Base-by-base conservation (phyloP, 1,284 basidiomycete genomes). In the Coniferiporia sulphurascens region DNA sequence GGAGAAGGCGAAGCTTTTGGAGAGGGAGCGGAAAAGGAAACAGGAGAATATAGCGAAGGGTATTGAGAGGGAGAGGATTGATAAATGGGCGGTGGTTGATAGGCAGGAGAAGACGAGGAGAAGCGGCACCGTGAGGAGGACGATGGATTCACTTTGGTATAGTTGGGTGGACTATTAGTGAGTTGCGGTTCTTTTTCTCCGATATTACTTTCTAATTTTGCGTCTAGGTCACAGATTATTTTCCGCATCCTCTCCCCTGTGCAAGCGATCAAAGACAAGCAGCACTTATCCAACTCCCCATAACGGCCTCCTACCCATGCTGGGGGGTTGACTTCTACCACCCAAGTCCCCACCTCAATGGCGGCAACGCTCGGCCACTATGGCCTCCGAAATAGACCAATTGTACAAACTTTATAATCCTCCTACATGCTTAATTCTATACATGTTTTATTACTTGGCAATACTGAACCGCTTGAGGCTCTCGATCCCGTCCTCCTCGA, bases 401-500 rank as follows among this genome's bases (percentile, higher is more conserved):
- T 27, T 27, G 27, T 27, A 27, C 27, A 27, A 27, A 27, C 27
- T 27, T 27, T 41, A 41, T 41, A 41, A 12, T 41, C 3, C 15
- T 41, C 15, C 38, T 41, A 12, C 38, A 27, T 27, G 27, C 38
- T 41, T 41, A 41, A 41, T 41, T 41, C 38, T 27, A 27, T 27
- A 15, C 15, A 41, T 41, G 38, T 41, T 15, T 41, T 41, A n/a
- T 32, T 27, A 53, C 38, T 55, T 17, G 8, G 22, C 13, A 15
- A 52, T 19, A 15, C 48, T 36, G 34, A 85, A 77, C 65, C 76
- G 75, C 69, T 78, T 77, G 60, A 90, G 74, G 55, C 76, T 77
- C 61, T 79, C 76, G 58, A 91, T 88, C 21, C 85, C 87, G 12
- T 81, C 78, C 59, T 85, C 89, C 65, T 91, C 89, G 35, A 97